These are phyloP conservation scores for Chytriomyces confervae DNA, from an alignment of 192 early-diverging fungal species.

Conservation along the genomic window DNA sequence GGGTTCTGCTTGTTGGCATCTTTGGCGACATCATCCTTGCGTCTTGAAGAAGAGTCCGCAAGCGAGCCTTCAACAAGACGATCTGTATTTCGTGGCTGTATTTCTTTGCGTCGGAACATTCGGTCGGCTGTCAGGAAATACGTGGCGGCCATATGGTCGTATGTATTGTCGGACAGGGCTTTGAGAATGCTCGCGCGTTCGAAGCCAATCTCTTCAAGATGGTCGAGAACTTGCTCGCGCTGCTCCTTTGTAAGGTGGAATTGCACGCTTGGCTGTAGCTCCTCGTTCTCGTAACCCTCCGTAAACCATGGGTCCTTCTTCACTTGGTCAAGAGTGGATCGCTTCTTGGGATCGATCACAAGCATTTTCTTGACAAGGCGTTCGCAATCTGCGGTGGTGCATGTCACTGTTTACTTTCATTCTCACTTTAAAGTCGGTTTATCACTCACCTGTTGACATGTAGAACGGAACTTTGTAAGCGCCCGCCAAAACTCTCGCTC, in stretches of 20 bases:
- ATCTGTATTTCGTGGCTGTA: constrained; percentile 35
- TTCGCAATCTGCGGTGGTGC: constrained; percentile 55
- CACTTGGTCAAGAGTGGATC: constrained; percentile 58
- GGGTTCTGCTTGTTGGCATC: not conserved
- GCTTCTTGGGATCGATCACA: constrained; percentile 60
- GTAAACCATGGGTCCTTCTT: constrained; percentile 63
- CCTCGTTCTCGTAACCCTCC: constrained; percentile 59
- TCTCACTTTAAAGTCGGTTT: not conserved
- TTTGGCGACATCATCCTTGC: not conserved
- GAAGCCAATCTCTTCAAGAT: constrained; percentile 64
- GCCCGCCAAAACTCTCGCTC: constrained; percentile 59
- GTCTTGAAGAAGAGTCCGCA: constrained; percentile 17
- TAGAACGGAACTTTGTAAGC: constrained; percentile 67
- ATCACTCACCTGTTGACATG: constrained; percentile 59
- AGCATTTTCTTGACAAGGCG: constrained; percentile 63
- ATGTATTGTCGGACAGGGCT: constrained; percentile 54
- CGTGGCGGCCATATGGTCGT: constrained; percentile 63
- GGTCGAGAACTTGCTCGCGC: constrained; percentile 51
- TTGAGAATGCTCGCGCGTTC: constrained; percentile 52
- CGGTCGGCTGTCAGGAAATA: constrained; percentile 64
- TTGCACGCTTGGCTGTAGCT: constrained; percentile 29
- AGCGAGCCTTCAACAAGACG: constrained; percentile 34
- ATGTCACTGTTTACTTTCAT: constrained; percentile 4
- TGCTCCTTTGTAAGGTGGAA: constrained; percentile 51
- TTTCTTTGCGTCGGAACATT: constrained; percentile 43